Percentiles rank a stretch among this genome's conserved stretches.
These are phyloP conservation scores for Ogataea neopini DNA, from an alignment of 805 yeast species.

Conservation along the genomic window DNA sequence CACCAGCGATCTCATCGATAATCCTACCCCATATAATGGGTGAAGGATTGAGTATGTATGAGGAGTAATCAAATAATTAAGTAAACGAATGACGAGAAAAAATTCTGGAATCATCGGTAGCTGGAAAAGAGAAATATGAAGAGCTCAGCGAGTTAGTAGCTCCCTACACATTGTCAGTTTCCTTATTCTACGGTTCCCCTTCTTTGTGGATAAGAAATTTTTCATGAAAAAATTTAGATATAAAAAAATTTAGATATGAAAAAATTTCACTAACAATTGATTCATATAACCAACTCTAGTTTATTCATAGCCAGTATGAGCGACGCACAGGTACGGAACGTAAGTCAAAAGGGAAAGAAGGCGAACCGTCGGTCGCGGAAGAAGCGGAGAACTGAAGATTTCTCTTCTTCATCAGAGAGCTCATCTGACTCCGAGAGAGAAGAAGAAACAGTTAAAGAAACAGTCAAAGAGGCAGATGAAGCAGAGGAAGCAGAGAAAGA, in stretches of 20 bases:
- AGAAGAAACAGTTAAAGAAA: neutral
- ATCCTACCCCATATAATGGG: too few species aligned
- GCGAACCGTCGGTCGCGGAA: slow-evolving; percentile 57
- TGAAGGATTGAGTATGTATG: too few species aligned
- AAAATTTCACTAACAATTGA: slow-evolving; percentile 1
- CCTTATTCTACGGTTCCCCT: neutral
- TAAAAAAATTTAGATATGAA: slow-evolving; percentile 1
- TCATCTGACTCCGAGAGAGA: slow-evolving; percentile 39
- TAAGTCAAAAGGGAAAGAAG: slow-evolving; percentile 13
- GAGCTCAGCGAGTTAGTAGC: too few species aligned
- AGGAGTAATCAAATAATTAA: neutral
- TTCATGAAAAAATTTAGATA: neutral
- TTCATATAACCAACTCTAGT: neutral
- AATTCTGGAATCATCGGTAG: neutral
- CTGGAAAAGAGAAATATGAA: neutral
- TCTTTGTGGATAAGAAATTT: neutral
- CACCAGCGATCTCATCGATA: too few species aligned
- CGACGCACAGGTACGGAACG: slow-evolving; percentile 4
- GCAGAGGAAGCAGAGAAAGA: neutral
- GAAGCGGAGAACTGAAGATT: slow-evolving; percentile 83
- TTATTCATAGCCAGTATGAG: neutral
- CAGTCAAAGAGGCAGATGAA: neutral
- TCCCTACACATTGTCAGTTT: too few species aligned
- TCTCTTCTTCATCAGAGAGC: slow-evolving; percentile 52
- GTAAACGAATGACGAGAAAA: neutral